Conservation (phyloP, 1,284 basidiomycete genomes). For the Malassezia pachydermatis region DNA sequence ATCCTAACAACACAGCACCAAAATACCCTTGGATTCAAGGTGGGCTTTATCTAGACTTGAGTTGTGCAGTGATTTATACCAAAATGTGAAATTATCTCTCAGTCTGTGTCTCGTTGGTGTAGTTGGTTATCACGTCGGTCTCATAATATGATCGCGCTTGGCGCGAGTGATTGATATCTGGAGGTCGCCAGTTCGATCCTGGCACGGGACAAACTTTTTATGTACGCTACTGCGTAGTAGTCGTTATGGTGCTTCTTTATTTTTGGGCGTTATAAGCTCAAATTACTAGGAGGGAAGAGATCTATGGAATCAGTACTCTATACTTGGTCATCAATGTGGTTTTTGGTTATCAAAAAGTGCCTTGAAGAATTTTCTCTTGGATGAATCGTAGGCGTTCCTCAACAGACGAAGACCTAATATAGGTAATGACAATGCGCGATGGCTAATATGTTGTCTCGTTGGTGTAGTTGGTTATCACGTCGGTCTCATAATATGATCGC, state of each 20-base stretch:
- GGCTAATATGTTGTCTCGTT: constrained; percentile 15
- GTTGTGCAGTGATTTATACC: not conserved
- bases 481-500: constrained; percentile 22
- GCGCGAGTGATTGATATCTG: constrained; percentile 19
- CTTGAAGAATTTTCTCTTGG: no score
- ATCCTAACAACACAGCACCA: not conserved
- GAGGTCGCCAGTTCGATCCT: constrained; percentile 24
- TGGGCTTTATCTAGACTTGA: not conserved
- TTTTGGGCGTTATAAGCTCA: no score
- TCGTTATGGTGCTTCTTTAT: no score
- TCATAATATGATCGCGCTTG: constrained; percentile 21
- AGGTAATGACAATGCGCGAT: not conserved
- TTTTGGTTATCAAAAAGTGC: no score
- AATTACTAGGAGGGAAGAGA: no score
- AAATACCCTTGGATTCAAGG: not conserved
- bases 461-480: constrained; percentile 24
- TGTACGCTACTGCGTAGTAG: no score
- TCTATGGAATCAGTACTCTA: no score
- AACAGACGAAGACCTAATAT: not conserved
- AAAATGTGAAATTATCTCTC: not conserved
- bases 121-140: constrained; percentile 24
- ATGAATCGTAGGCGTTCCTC: no score
- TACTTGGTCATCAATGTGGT: no score
- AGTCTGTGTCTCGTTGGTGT: constrained; percentile 18
- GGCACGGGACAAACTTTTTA: constrained; percentile 19